Evolutionary conservation across 352 stramenopile genomes (phyloP).

Genomic region (Phytophthora lateralis): DNA sequence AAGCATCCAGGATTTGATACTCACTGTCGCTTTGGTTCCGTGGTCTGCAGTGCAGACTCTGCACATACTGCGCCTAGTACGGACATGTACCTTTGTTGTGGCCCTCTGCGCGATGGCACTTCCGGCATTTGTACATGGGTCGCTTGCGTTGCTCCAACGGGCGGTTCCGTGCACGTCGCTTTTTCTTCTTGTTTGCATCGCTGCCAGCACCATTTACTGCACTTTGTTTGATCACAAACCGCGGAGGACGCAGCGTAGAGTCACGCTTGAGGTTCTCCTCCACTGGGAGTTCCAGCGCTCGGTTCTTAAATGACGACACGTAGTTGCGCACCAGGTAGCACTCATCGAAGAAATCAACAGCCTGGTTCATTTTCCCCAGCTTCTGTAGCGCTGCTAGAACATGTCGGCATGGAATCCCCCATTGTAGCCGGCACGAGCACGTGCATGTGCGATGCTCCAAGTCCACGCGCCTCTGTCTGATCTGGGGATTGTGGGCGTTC

Average conservation of each 20-base stretch:
- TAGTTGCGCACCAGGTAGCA: constrained; percentile 56
- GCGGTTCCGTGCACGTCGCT: constrained; percentile 38
- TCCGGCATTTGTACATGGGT: constrained; percentile 58
- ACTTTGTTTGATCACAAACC: constrained; percentile 27
- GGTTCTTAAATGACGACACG: constrained; percentile 43
- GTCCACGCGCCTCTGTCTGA: constrained; percentile 52
- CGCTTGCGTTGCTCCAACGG: constrained; percentile 45
- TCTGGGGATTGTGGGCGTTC: constrained; percentile 44
- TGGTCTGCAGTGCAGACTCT: neutral
- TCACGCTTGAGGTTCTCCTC: constrained; percentile 42
- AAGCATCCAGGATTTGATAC: neutral
- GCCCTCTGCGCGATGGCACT: constrained; percentile 51
- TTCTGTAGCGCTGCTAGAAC: constrained; percentile 48
- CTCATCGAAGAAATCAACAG: constrained; percentile 56
- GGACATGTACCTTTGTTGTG: constrained; percentile 61
- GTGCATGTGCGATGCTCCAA: constrained; percentile 56
- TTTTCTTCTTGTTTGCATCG: constrained; percentile 31
- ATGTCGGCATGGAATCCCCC: constrained; percentile 51
- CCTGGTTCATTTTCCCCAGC: constrained; percentile 32
- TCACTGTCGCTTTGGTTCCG: neutral
- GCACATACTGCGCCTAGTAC: constrained; percentile 23
- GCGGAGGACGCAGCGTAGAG: constrained; percentile 34
- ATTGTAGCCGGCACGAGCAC: constrained; percentile 45
- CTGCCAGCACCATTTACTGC: neutral
- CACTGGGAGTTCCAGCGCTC: constrained; percentile 47